phyloP scores from a whole-genome alignment of 768 basidiomycete species.

The Tubosaeta sp. region DNA sequence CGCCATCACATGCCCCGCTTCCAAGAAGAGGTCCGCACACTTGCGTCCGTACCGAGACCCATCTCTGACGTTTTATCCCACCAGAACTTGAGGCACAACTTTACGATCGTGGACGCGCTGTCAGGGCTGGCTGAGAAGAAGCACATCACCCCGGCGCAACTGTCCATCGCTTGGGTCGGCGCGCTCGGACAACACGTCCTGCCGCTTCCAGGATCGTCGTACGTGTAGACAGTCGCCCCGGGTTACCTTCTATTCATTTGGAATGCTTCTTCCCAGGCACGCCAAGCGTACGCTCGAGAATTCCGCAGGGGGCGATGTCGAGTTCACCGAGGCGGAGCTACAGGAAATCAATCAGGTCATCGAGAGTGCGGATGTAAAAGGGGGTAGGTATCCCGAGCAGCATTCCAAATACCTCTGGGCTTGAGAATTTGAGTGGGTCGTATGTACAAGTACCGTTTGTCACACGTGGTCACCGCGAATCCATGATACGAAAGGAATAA shows the following conservation, averaged over 20 bases:
- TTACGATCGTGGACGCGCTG: slow-evolving; percentile 41
- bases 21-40: slow-evolving; percentile 35
- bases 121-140: slow-evolving; percentile 39
- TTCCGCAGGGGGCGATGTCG: slow-evolving; percentile 38
- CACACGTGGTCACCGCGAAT: too few species aligned
- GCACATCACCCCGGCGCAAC: slow-evolving; percentile 39
- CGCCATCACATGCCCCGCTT: slow-evolving; percentile 40
- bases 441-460: too few species aligned
- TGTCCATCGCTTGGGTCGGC: slow-evolving; percentile 43
- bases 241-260: not conserved
- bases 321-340: slow-evolving; percentile 37
- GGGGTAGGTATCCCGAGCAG: slow-evolving; percentile 35
- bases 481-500: not conserved
- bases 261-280: slow-evolving; percentile 15
- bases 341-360: slow-evolving; percentile 38
- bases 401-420: slow-evolving; percentile 30
- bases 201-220: slow-evolving; percentile 50
- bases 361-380: slow-evolving; percentile 34
- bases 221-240: slow-evolving; percentile 1
- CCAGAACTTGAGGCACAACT: slow-evolving; percentile 40
- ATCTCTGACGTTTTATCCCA: not conserved
- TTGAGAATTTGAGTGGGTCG: slow-evolving; percentile 7
- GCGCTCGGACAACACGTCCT: slow-evolving; percentile 40
- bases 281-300: slow-evolving; percentile 44
- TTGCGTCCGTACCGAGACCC: not conserved